phyloP scores from a whole-genome alignment of 208 protist species.

The Vickermania ingenoplastis region DNA sequence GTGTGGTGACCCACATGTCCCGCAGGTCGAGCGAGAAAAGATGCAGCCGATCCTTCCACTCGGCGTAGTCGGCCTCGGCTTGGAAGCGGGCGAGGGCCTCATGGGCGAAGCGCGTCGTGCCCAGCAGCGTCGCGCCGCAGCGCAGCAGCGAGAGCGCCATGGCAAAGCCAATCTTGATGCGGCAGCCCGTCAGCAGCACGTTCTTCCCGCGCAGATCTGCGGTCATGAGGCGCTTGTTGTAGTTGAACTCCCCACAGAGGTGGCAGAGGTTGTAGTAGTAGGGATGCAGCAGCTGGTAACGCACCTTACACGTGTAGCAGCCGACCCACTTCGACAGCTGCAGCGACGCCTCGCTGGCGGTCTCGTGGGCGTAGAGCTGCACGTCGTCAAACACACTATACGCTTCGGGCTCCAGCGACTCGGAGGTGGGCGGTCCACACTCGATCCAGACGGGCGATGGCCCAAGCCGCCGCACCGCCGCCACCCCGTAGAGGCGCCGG shows the following conservation, averaged over 20 bases:
- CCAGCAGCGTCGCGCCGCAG: slow-evolving; percentile 71
- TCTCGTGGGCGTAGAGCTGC: slow-evolving; percentile 35
- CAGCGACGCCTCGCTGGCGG: slow-evolving; percentile 27
- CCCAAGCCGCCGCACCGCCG: slow-evolving; percentile 19
- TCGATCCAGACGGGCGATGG: slow-evolving; percentile 41
- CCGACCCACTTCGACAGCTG: slow-evolving; percentile 31
- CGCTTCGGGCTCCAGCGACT: slow-evolving; percentile 53
- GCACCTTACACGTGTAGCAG: slow-evolving; percentile 86
- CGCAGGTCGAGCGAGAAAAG: slow-evolving; percentile 93
- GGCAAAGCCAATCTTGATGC: slow-evolving; percentile 93
- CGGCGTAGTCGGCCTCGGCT: slow-evolving; percentile 79
- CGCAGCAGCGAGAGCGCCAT: slow-evolving; percentile 86
- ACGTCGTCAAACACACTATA: slow-evolving; percentile 70
- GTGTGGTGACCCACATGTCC: slow-evolving; percentile 89
- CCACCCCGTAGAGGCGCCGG: slow-evolving; percentile 43
- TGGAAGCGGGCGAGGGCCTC: slow-evolving; percentile 75
- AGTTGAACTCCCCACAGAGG: slow-evolving; percentile 93
- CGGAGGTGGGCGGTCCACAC: slow-evolving; percentile 34
- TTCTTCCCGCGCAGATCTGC: slow-evolving; percentile 86
- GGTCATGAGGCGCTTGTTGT: slow-evolving; percentile 86
- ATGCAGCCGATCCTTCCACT: slow-evolving; percentile 88
- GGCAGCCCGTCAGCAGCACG: slow-evolving; percentile 88
- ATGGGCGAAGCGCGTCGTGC: slow-evolving; percentile 89
- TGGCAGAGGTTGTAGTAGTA: slow-evolving; percentile 97
- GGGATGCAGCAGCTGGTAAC: slow-evolving; percentile 87